A percentile compares a stretch with the other conserved stretches of the same genome.
phyloP scores from a whole-genome alignment of 2,329 filamentous ascomycete species.

The Penicillium sp. region DNA sequence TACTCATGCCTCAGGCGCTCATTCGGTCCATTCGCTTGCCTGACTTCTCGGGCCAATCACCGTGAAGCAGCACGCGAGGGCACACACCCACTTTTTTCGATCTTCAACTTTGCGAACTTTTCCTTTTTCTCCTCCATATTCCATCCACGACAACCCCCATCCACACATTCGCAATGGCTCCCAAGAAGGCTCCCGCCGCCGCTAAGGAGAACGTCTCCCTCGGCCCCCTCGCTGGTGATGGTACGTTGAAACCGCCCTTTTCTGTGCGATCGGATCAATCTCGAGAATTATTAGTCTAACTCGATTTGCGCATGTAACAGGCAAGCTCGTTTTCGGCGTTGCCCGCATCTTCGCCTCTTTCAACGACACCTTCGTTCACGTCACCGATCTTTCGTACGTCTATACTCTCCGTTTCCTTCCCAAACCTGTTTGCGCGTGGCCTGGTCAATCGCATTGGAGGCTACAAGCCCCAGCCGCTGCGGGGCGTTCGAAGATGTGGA shows the following conservation, averaged over 20 bases:
- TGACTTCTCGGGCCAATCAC: conserved; percentile 36
- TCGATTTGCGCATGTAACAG: conserved; percentile 50
- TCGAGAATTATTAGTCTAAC: conserved; percentile 14
- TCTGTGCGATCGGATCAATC: conserved; percentile 1
- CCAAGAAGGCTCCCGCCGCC: conserved; percentile 80
- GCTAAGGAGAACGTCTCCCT: conserved; percentile 97
- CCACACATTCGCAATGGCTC: conserved; percentile 67
- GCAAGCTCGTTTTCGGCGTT: conserved; percentile 97
- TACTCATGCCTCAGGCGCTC: conserved; percentile 22
- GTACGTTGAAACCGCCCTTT: conserved; percentile 55
- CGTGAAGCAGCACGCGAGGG: conserved; percentile 34
- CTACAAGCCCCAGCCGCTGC: conserved; percentile 7
- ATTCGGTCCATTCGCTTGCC: conserved; percentile 34
- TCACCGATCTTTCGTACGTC: conserved; percentile 93
- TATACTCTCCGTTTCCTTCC: not conserved
- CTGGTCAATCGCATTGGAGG: conserved; percentile 4
- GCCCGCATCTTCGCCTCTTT: conserved; percentile 97
- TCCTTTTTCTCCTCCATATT: conserved; percentile 40
- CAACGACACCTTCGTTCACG: conserved; percentile 95
- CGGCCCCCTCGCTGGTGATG: conserved; percentile 94
- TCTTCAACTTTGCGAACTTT: conserved; percentile 31
- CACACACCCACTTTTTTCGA: conserved; percentile 44
- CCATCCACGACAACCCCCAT: conserved; percentile 48
- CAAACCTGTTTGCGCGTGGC: conserved; percentile 4
- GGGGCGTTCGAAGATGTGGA: conserved; percentile 32